Evolutionary conservation across 78 protist species (phyloP).

Genomic region (Cavenderia fasciculata): DNA sequence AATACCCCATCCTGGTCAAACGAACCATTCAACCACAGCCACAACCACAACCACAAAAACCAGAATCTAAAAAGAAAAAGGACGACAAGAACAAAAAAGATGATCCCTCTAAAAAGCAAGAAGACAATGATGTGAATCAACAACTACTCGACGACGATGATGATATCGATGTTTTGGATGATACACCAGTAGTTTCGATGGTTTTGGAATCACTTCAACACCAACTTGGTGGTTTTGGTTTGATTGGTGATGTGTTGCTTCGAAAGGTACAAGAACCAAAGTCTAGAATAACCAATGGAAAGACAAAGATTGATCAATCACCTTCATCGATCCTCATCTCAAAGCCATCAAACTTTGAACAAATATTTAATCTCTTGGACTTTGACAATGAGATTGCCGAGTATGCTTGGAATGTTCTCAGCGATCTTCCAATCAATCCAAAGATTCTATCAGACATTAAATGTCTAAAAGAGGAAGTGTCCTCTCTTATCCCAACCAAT

Average conservation of each 20-base stretch:
- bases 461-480: neutral
- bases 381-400: conserved; percentile 58
- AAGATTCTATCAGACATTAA: conserved; percentile 31
- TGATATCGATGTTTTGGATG: conserved; percentile 45
- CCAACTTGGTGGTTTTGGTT: conserved; percentile 63
- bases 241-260: conserved; percentile 42
- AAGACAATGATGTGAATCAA: neutral
- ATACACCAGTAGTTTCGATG: conserved; percentile 57
- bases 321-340: conserved; percentile 13
- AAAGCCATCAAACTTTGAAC: conserved; percentile 43
- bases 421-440: conserved; percentile 30
- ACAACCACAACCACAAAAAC: neutral
- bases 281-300: neutral
- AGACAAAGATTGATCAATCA: conserved; percentile 25
- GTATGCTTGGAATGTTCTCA: conserved; percentile 45
- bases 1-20: conserved; percentile 40
- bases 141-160: conserved; percentile 43
- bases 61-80: neutral
- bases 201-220: conserved; percentile 55
- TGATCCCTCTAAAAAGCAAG: neutral
- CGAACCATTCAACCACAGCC: neutral
- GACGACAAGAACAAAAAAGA: neutral
- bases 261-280: conserved; percentile 63
- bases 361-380: conserved; percentile 43
- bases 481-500: conserved; percentile 35